Evolutionary conservation across 495 filamentous ascomycete species (phyloP), one percentile per base, ranked within the genome.

Genomic region (Penicillium taxi): DNA sequence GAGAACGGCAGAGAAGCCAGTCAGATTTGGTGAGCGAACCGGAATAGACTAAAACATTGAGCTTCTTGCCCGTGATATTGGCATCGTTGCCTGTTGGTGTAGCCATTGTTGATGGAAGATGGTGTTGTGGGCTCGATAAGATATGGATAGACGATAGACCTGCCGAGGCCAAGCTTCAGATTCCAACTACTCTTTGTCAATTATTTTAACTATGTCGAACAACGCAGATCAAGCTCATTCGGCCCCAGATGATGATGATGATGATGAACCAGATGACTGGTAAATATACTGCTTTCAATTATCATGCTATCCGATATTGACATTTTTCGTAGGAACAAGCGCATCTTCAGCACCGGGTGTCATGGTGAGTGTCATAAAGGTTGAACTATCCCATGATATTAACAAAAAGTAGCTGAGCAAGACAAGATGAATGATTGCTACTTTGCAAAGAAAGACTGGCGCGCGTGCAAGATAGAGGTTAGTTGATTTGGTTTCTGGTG

Each of bases 211-310:
- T 43, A 68, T 69, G 59, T 64, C 60, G 27, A 62, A 58, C 21
- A 59, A 59, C 36, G 58, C 61, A 44, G 53, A 61, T 12, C 50
- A 63, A 26, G 47, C 53, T 26, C 51, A 39, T 36, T 52, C 44
- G 17, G 65, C 42, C 42, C 59, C 70, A 24, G 60, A 66, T 23
- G 71, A 78, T 25, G 70, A 78, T 25, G 70, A 79, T 26, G 89
- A 93, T 42, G 88, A 95, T 61, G 90, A 94, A 53, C 86, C 84
- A 3, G 90, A 96, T 74, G 89, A 94, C 22, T 96, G 90, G 91
- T 96, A 69, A 64, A 37, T 47, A 21, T 26, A 34, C 29, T 26
- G n/a, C 7, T 4, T 18, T n/a, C 9, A 21, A 7, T 2, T 26
- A 18, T 35, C n/a, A 15, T 35, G 19, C 19, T 26, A 37, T 12